Percentiles rank a stretch among this genome's conserved stretches.
phyloP scores from a whole-genome alignment of 768 basidiomycete species.

The Grammothele lineata region DNA sequence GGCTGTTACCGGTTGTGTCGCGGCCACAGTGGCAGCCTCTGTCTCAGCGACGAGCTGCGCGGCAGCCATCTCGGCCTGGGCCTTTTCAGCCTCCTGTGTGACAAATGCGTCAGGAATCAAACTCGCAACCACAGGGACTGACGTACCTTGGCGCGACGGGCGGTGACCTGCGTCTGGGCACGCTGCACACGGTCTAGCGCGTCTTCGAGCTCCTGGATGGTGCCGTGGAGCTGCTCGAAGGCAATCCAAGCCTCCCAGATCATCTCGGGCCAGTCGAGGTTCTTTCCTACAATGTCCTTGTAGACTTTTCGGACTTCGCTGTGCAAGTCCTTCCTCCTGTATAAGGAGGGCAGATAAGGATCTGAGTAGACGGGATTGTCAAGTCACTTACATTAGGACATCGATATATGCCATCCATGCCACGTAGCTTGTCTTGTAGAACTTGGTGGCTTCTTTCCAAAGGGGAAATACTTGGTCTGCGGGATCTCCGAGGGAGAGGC shows the following conservation, averaged over 20 bases:
- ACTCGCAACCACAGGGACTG: not conserved
- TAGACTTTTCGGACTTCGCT: constrained; percentile 66
- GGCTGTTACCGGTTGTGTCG: constrained; percentile 26
- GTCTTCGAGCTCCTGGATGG: constrained; percentile 58
- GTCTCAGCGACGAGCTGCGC: constrained; percentile 41
- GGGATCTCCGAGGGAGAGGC: constrained; percentile 38
- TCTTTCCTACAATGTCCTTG: constrained; percentile 58
- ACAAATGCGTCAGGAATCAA: not conserved
- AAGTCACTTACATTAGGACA: constrained; percentile 55
- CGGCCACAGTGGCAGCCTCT: constrained; percentile 33
- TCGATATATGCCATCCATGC: constrained; percentile 77
- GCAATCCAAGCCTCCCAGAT: constrained; percentile 86
- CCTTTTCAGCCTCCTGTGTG: constrained; percentile 60
- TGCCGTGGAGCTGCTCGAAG: constrained; percentile 86
- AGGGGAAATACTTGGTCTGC: constrained; percentile 53
- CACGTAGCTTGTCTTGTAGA: constrained; percentile 66
- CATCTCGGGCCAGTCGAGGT: constrained; percentile 93
- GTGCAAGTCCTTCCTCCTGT: constrained; percentile 49
- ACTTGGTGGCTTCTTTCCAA: constrained; percentile 64
- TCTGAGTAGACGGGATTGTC: not conserved
- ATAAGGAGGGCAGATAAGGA: not conserved
- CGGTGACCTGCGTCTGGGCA: constrained; percentile 58
- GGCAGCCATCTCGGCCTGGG: constrained; percentile 38
- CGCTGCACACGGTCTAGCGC: constrained; percentile 62
- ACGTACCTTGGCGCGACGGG: constrained; percentile 58